phyloP scores from a whole-genome alignment of 2,329 filamentous ascomycete genomes.

The Phaeoacremonium minimum region DNA sequence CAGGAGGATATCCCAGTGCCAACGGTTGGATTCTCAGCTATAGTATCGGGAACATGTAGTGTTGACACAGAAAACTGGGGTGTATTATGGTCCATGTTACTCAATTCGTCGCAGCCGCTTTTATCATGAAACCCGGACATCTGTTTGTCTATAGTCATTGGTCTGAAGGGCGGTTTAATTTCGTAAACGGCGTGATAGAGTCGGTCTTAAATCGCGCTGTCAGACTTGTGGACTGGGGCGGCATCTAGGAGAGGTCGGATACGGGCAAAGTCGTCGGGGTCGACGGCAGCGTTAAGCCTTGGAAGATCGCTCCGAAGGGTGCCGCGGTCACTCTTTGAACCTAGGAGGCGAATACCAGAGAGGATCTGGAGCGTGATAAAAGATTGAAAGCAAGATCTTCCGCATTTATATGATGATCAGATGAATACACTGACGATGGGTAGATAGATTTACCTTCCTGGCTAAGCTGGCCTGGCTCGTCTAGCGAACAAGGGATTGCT shows the following conservation, averaged over 20 bases:
- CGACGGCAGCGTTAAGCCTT: neutral
- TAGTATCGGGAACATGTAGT: no score
- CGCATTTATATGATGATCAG: neutral
- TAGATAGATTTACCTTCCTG: neutral
- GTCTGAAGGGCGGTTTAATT: conserved; percentile 23
- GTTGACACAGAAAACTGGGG: no score
- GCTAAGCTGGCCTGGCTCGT: neutral
- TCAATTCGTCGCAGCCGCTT: conserved; percentile 22
- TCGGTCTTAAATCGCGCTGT: conserved; percentile 28
- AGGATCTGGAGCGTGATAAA: neutral
- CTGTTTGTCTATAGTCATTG: conserved; percentile 20
- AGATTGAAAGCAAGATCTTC: neutral
- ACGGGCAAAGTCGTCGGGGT: conserved; percentile 12
- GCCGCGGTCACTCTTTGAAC: neutral
- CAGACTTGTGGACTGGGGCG: conserved; percentile 17
- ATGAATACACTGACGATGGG: neutral
- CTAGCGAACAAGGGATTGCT: neutral
- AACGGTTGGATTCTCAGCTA: no score
- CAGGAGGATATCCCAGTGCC: no score
- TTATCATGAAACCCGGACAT: conserved; percentile 24
- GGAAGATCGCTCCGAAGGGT: neutral
- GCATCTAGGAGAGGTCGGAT: conserved; percentile 26
- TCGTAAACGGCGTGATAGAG: conserved; percentile 28
- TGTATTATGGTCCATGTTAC: no score
- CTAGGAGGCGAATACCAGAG: neutral